A percentile compares a stretch with the other conserved stretches of the same genome.
phyloP scores from a whole-genome alignment of 2,329 filamentous ascomycete species.

The Phoma sp. region DNA sequence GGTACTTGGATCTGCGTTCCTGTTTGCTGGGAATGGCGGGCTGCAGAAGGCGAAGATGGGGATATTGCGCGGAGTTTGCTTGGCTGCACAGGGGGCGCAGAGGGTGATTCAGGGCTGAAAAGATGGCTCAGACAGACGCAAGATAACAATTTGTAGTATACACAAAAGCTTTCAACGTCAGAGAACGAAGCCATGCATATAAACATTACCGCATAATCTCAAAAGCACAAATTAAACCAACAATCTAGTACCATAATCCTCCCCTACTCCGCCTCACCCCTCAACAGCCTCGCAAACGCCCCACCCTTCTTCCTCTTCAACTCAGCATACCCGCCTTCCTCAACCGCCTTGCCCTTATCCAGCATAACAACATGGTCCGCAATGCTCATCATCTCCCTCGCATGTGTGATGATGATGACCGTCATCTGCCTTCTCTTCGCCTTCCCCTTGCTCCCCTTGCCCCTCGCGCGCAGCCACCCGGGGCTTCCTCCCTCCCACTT shows the following conservation, averaged over 20 bases:
- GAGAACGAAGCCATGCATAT: not conserved
- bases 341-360: slow-evolving; percentile 70
- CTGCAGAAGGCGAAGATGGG: slow-evolving; percentile 34
- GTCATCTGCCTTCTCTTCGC: slow-evolving; percentile 58
- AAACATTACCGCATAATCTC: not conserved
- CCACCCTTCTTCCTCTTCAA: slow-evolving; percentile 52
- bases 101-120: slow-evolving; percentile 24
- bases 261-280: slow-evolving; percentile 38
- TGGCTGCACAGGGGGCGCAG: slow-evolving; percentile 31
- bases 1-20: slow-evolving; percentile 23
- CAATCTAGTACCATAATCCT: not conserved
- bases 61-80: slow-evolving; percentile 35
- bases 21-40: slow-evolving; percentile 33
- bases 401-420: slow-evolving; percentile 83
- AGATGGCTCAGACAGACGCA: not conserved
- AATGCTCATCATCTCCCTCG: slow-evolving; percentile 82
- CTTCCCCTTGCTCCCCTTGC: slow-evolving; percentile 8
- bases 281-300: slow-evolving; percentile 47
- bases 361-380: slow-evolving; percentile 75
- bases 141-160: not conserved
- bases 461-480: slow-evolving; percentile 10
- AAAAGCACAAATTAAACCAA: not conserved
- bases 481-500: slow-evolving; percentile 17
- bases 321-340: slow-evolving; percentile 70
- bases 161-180: not conserved